Percentiles rank a stretch among this genome's conserved stretches.
Conservation (phyloP, 805 yeast genomes). For the Teunomyces lycoperdinae region DNA sequence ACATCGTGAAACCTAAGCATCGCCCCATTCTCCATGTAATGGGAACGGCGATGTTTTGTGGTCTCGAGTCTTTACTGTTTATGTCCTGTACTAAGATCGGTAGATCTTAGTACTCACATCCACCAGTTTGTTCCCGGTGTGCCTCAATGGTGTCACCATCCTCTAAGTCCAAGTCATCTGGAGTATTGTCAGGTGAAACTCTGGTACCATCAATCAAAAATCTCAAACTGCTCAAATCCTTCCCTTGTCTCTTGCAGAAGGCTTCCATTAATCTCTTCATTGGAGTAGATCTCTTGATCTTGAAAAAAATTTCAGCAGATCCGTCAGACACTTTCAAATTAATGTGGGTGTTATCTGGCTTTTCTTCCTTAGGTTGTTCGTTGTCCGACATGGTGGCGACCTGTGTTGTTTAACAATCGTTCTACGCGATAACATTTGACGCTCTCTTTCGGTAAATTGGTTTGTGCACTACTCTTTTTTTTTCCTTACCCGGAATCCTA, state of each 20-base stretch:
- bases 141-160: slow-evolving; percentile 97
- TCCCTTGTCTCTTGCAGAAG: slow-evolving; percentile 96
- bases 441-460: neutral
- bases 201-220: slow-evolving; percentile 93
- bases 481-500: neutral
- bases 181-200: slow-evolving; percentile 83
- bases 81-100: neutral
- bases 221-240: slow-evolving; percentile 75
- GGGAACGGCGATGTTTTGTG: neutral
- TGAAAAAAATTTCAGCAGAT: slow-evolving; percentile 89
- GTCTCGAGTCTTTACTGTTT: neutral
- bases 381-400: slow-evolving; percentile 17
- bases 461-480: neutral
- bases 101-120: slow-evolving; percentile 21
- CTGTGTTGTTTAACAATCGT: neutral
- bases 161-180: slow-evolving; percentile 88
- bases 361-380: slow-evolving; percentile 43
- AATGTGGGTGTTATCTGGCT: slow-evolving; percentile 64
- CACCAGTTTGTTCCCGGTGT: slow-evolving; percentile 91
- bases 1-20: neutral
- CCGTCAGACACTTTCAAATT: slow-evolving; percentile 94
- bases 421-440: neutral
- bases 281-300: slow-evolving; percentile 89
- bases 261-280: slow-evolving; percentile 95
- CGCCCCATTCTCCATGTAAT: neutral